Percentiles rank a stretch among this genome's conserved stretches.
These are phyloP conservation scores for Haplosporangium sp. DNA, from an alignment of 371 early-diverging fungal species.

Conservation along the genomic window DNA sequence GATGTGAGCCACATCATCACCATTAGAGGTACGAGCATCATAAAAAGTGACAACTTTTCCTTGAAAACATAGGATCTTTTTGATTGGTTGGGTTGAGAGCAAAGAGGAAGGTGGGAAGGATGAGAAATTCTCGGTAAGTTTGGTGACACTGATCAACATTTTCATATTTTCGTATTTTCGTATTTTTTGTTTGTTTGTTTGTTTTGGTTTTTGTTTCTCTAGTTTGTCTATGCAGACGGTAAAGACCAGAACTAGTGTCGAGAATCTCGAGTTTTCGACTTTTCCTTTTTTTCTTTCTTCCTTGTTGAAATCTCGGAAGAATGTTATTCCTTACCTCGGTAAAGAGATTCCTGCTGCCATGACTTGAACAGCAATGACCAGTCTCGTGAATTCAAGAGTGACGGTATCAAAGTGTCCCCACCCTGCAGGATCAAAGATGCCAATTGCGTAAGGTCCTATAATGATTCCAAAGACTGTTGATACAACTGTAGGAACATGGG, in stretches of 20 bases:
- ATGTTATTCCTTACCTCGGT: constrained; percentile 67
- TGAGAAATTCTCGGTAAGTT: no score
- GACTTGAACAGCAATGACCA: constrained; percentile 87
- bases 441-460: constrained; percentile 78
- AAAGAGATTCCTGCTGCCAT: constrained; percentile 89
- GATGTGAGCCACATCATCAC: constrained; percentile 87
- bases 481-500: constrained; percentile 74
- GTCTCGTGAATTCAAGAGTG: constrained; percentile 79
- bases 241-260: no score
- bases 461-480: constrained; percentile 91
- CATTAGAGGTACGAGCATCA: constrained; percentile 91
- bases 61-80: constrained; percentile 67
- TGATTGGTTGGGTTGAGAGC: no score
- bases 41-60: constrained; percentile 76
- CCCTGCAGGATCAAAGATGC: constrained; percentile 70
- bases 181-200: no score
- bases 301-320: no score
- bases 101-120: neutral
- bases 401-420: constrained; percentile 65
- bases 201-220: no score
- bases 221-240: no score
- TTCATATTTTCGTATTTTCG: no score
- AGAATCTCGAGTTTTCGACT: no score
- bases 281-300: no score
- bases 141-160: no score